These are phyloP conservation scores for Baeospora myosura DNA, from an alignment of 1,284 basidiomycete genomes.

Conservation along the genomic window DNA sequence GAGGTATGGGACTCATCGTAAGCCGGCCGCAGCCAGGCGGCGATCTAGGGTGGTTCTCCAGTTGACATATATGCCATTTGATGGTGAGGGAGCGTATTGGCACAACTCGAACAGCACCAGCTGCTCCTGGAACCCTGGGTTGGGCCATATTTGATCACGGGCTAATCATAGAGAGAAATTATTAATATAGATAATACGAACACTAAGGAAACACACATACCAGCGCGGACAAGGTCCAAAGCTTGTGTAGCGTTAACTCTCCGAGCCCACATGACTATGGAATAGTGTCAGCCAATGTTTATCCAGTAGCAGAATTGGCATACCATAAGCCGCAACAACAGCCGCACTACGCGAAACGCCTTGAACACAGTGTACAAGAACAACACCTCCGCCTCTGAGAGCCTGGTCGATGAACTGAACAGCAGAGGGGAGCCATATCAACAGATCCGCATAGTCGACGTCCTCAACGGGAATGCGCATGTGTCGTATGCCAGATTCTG, in stretches of 20 bases:
- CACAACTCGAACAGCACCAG: slow-evolving; percentile 71
- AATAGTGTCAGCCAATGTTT: slow-evolving; percentile 9
- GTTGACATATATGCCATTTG: slow-evolving; percentile 59
- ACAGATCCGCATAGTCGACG: slow-evolving; percentile 76
- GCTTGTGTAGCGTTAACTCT: slow-evolving; percentile 53
- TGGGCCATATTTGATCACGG: slow-evolving; percentile 73
- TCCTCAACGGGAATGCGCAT: slow-evolving; percentile 71
- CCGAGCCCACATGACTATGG: slow-evolving; percentile 65
- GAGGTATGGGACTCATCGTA: slow-evolving; percentile 13
- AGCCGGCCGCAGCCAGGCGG: slow-evolving; percentile 30
- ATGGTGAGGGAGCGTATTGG: slow-evolving; percentile 53
- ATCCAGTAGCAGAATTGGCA: slow-evolving; percentile 19
- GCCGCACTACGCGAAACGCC: slow-evolving; percentile 78
- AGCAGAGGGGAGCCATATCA: slow-evolving; percentile 70
- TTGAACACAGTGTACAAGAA: slow-evolving; percentile 80
- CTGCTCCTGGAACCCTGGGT: slow-evolving; percentile 72
- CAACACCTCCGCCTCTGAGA: slow-evolving; percentile 55
- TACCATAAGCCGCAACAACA: slow-evolving; percentile 77
- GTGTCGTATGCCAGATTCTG: slow-evolving; percentile 64
- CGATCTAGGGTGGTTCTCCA: slow-evolving; percentile 49
- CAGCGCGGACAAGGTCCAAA: slow-evolving; percentile 52
- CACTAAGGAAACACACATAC: slow-evolving; percentile 38
- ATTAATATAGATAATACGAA: slow-evolving; percentile 3
- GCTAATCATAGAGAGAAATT: slow-evolving; percentile 29
- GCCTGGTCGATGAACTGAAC: slow-evolving; percentile 78